Base-by-base conservation (phyloP, 2,329 filamentous ascomycete species). In the Fusarium chuoi region DNA sequence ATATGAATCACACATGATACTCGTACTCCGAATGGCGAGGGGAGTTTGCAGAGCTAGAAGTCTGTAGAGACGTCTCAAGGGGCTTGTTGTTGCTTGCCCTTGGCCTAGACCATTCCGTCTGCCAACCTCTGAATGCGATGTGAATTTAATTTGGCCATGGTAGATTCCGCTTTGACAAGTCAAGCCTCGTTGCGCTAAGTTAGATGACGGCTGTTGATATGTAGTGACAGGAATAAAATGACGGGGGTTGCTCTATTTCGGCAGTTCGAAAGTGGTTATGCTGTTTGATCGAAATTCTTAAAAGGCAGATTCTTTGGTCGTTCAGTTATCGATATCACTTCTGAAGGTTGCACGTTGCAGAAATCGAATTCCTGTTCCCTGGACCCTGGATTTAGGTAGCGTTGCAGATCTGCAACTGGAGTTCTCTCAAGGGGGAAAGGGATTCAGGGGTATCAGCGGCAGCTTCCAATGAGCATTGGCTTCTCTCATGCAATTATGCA, bases 341-440 rank as follows among this genome's bases (percentile, higher is more conserved):
- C 15, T 39, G 22, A 36, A 22, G 15, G 41, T 15, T 36, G 18
- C n/a, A 55, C n/a, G n/a, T 45, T 54, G 28, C 45, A 42, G 51
- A 64, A 55, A 56, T 44, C 35, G 22, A 51, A 57, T 58, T 49
- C 42, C 44, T 55, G 30, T 35, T 26, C 49, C 33, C 42, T 68
- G 52, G 64, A 73, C 71, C 71, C 71, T 73, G 64, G 45, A 75
- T 74, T 75, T 74, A n/a, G n/a, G n/a, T n/a, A 74, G 71, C 59
- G 68, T 64, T 73, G 71, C 42, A 54, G 71, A 74, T 74, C 71
- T 49, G 45, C 35, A 39, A 68, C 56, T 61, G 46, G 46, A 49
- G 22, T 52, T 36, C 41, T 67, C 38, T 61, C 42, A 58, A 58
- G 44, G 52, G 52, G 44, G 42, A 65, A n/a, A 49, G n/a, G 33